Conservation (phyloP, 2,329 filamentous ascomycete species). For the Talaromyces sp. region DNA sequence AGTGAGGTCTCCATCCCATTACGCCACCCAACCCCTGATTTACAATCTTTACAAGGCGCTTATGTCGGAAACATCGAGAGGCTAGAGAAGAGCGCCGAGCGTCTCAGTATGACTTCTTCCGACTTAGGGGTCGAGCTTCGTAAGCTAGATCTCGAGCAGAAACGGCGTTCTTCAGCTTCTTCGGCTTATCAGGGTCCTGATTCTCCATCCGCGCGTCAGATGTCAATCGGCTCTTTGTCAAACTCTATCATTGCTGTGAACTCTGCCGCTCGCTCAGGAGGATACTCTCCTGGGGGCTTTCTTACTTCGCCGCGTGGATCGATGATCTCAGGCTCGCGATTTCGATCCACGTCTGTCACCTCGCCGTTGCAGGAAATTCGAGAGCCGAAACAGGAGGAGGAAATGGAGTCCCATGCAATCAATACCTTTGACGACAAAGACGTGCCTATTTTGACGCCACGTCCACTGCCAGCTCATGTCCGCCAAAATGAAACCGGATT, state of each 20-base stretch:
- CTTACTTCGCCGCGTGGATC: constrained; percentile 41
- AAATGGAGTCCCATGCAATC: constrained; percentile 9
- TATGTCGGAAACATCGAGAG: constrained; percentile 48
- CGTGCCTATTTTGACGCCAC: constrained; percentile 17
- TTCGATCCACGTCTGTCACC: constrained; percentile 32
- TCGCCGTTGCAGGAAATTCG: constrained; percentile 37
- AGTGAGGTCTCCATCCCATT: constrained; percentile 40
- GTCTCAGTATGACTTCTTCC: constrained; percentile 42
- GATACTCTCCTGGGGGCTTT: constrained; percentile 37
- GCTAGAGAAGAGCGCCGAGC: constrained; percentile 46
- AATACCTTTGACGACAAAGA: constrained; percentile 17
- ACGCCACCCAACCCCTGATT: constrained; percentile 46
- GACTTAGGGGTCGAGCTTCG: constrained; percentile 44
- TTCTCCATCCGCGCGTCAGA: constrained; percentile 22
- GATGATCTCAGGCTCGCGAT: constrained; percentile 35
- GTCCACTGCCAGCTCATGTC: neutral
- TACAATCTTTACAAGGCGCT: constrained; percentile 48
- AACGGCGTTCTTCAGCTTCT: constrained; percentile 35
- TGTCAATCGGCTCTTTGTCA: constrained; percentile 36
- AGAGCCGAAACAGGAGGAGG: constrained; percentile 36
- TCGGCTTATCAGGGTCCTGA: constrained; percentile 15
- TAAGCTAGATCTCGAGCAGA: constrained; percentile 43
- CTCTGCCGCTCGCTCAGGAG: constrained; percentile 32
- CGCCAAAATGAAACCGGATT: neutral
- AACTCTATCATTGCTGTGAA: constrained; percentile 38